Evolutionary conservation across 352 stramenopile species (phyloP), one percentile per base, ranked within the genome.

Genomic region (Elongisporangium prolatum): DNA sequence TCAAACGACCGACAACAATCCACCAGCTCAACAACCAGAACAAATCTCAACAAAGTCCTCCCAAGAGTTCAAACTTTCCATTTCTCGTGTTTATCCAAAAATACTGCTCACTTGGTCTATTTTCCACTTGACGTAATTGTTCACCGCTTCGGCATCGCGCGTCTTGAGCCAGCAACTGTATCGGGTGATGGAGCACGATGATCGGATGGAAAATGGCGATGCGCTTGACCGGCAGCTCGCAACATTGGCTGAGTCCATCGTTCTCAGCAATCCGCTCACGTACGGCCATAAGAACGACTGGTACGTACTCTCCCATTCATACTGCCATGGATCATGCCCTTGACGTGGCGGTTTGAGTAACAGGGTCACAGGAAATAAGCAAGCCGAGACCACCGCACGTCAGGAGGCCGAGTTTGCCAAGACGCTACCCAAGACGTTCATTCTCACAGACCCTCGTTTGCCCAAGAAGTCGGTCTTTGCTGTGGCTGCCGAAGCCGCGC

Each of bases 231-330:
- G 74, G 16, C 77, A 89, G 63, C 70, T 94, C 13, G 79, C 74
- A 7, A 80, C 67, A 56, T 64, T 94, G 52, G 73, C 83, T 37
- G 83, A 92, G 48, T 89, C 79, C 20, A 88, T 88, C 34, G 80
- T 59, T 16, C 65, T 94, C 52, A 91, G 81, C 68, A 92, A 94
- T 56, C 85, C 83, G 21, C 64, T 92, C 25, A 92, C 84, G 0
- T 89, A 83, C 22, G 82, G 83, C 28, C 77, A 90, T 51, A 80
- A 80, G 50, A 69, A 64, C 44, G 69, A 87, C 56, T 94, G 84
- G 84, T 94, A 79, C 18, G 72, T 48, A 18, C 21, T 13, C 3
- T 21, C 44, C 44, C 22, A 17, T 48, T 20, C n/a, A 5, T 18
- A 44, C 24, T 48, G 18, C 18, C 25, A 18, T 11, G 2, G 34